Evolutionary conservation across 495 filamentous ascomycete species (phyloP), one percentile per base, ranked within the genome.

Genomic region (Penicillium maclennaniae): DNA sequence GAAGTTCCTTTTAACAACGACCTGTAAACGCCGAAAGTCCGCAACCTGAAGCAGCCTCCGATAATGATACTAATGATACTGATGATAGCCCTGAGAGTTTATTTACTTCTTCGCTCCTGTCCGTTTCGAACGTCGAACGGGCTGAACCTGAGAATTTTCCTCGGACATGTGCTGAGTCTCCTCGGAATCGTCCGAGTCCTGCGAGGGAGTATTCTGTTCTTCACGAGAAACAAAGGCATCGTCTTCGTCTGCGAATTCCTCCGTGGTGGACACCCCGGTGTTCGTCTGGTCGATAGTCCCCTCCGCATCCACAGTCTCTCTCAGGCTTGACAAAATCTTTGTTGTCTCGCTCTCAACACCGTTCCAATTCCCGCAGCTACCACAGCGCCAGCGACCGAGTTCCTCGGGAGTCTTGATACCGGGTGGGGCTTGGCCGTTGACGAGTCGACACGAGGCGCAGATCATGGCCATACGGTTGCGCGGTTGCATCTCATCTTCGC

Each of bases 361-460:
- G 66, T 98, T 98, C 78, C 80, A 81, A n/a, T 82, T 75, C 1
- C 87, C 85, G 61, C 93, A 99, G 40, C 82, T 84, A 53, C 84
- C 86, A 72, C 93, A 99, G 47, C 86, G 84, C 93, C 93, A 99
- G 58, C 76, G 79, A 9, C 92, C 93, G 0, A 99, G 67, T 40
- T 96, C 92, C 15, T 88, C 82, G 15, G 91, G 71, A 0, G 75
- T 82, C 61, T 83, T 87, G 3, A 87, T 83, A 2, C 95, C 93
- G 0, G 93, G 93, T 10, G 93, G 92, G 2, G 95, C 93, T 62
- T 96, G 92, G 4, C 93, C 93, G 63, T 99, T 99, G 28, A 99
- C 92, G 9, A 97, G 80, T 23, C 89, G 79, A 64, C 93, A 99
- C 19, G 79, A 73, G 19, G 65, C 55, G 72, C 93, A 99, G 45